Conservation (phyloP, 352 stramenopile genomes). For the Globisporangium splendens region DNA sequence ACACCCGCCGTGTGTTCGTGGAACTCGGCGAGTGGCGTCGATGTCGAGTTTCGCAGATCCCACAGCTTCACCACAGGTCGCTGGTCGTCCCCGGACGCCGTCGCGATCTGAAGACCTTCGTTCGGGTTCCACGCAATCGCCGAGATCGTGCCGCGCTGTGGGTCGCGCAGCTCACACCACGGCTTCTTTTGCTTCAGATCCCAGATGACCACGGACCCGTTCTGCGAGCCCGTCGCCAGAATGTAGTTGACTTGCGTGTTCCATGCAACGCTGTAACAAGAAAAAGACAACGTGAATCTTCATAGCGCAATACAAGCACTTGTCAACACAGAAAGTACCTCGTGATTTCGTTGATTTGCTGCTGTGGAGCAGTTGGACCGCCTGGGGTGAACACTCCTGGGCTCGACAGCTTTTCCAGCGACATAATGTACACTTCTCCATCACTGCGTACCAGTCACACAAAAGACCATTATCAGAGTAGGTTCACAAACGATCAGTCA, state of each 20-base stretch:
- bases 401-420: constrained; percentile 87
- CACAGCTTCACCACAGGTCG: constrained; percentile 96
- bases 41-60: constrained; percentile 97
- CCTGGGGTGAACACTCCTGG: constrained; percentile 90
- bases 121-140: constrained; percentile 97
- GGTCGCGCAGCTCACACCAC: constrained; percentile 96
- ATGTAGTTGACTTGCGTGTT: constrained; percentile 99
- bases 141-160: constrained; percentile 82
- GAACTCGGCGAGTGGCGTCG: constrained; percentile 94
- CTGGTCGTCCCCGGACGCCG: constrained; percentile 93
- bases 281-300: background rate
- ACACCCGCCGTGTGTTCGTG: constrained; percentile 95
- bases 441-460: constrained; percentile 44
- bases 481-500: background rate
- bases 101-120: constrained; percentile 96
- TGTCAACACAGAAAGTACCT: constrained; percentile 22
- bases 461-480: background rate
- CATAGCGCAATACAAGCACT: background rate
- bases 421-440: constrained; percentile 95
- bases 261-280: constrained; percentile 86
- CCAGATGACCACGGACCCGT: constrained; percentile 96
- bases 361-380: constrained; percentile 48
- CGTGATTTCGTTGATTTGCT: constrained; percentile 85
- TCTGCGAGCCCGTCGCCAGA: constrained; percentile 91
- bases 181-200: constrained; percentile 97